These are phyloP conservation scores for Gynochthodes officinalis DNA, from an alignment of 257 asterid species.

Conservation along the genomic window DNA sequence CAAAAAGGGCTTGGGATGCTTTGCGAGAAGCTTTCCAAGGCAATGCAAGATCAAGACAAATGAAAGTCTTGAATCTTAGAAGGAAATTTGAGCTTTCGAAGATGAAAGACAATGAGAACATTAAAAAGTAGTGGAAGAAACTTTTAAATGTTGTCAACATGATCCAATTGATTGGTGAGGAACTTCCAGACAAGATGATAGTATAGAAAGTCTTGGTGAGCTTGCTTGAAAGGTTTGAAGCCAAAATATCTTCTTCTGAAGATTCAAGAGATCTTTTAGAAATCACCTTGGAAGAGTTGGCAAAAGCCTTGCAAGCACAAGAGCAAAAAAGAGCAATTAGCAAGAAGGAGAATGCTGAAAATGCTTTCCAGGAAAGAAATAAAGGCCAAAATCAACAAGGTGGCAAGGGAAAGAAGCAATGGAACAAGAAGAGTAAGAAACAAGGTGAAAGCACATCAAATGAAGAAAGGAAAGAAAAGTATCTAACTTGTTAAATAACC, in stretches of 20 bases:
- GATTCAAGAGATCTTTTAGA: conserved; percentile 4
- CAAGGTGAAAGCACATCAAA: neutral
- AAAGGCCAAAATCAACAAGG: neutral
- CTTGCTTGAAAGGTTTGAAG: too few relatives aligned
- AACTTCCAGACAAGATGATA: neutral
- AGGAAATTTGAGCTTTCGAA: too few relatives aligned
- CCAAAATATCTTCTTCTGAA: too few relatives aligned
- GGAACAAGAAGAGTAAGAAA: too few relatives aligned
- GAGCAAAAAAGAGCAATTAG: neutral
- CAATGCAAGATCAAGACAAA: too few relatives aligned
- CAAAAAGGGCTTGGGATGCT: too few relatives aligned
- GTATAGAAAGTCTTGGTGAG: too few relatives aligned
- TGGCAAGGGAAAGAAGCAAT: neutral
- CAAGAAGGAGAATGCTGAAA: conserved; percentile 2
- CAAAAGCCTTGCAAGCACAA: conserved; percentile 5
- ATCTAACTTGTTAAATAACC: too few relatives aligned
- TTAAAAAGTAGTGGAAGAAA: neutral
- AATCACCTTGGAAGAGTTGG: neutral
- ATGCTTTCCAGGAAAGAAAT: neutral
- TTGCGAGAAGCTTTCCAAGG: too few relatives aligned
- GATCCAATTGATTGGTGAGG: neutral
- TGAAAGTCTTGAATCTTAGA: too few relatives aligned
- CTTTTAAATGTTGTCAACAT: neutral
- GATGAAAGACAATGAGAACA: neutral
- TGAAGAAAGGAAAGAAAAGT: too few relatives aligned